phyloP scores from a whole-genome alignment of 2,329 filamentous ascomycete species.

The Juglanconis oblonga region DNA sequence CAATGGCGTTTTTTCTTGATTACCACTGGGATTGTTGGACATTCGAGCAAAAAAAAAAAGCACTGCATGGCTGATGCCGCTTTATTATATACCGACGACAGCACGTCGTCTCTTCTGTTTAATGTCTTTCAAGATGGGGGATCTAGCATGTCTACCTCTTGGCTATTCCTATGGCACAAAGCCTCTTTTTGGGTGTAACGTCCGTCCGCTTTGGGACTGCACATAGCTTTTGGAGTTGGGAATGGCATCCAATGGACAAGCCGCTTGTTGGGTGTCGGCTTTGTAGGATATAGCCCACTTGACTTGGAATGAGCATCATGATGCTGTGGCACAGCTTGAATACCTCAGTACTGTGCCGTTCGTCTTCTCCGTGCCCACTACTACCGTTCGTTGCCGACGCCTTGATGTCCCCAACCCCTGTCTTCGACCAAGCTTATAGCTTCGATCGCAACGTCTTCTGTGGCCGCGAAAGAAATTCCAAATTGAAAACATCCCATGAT shows the following conservation, averaged over 20 bases:
- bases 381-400: too few species aligned
- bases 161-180: constrained; percentile 3
- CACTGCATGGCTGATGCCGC: constrained; percentile 1
- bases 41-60: neutral
- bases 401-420: too few species aligned
- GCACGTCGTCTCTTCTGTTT: constrained; percentile 4
- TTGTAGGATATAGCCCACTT: constrained; percentile 3
- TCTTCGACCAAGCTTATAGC: too few species aligned
- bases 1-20: constrained; percentile 15
- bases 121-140: constrained; percentile 4
- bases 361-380: too few species aligned
- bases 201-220: constrained; percentile 3
- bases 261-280: neutral
- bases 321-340: too few species aligned
- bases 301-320: constrained; percentile 4
- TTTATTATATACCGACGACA: constrained; percentile 8
- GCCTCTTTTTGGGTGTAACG: constrained; percentile 3
- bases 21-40: constrained; percentile 10
- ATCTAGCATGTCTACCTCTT: neutral
- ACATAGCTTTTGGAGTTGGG: constrained; percentile 4
- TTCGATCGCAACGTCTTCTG: too few species aligned
- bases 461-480: too few species aligned
- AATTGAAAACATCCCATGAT: too few species aligned
- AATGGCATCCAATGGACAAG: neutral
- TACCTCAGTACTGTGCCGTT: too few species aligned